Conservation (phyloP, 164 flowering plant species). For the Annona squamosa region DNA sequence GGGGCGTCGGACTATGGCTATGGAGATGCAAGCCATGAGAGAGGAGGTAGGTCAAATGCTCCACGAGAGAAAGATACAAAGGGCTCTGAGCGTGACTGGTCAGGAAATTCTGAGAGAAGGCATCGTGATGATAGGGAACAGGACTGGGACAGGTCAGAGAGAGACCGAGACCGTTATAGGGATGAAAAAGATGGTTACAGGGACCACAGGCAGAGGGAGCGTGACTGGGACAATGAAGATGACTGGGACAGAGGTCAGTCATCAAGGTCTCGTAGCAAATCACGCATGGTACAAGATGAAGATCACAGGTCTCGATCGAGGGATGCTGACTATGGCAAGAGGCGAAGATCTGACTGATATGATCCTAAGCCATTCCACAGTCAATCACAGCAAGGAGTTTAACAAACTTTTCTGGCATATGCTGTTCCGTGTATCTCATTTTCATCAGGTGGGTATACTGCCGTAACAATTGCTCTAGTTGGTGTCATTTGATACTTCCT, state of each 20-base stretch:
- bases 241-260: constrained; percentile 71
- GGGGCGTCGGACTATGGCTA: constrained; percentile 60
- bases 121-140: constrained; percentile 55
- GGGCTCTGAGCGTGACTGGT: constrained; percentile 55
- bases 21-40: constrained; percentile 53
- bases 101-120: constrained; percentile 48
- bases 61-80: constrained; percentile 53
- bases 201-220: constrained; percentile 32
- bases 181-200: constrained; percentile 21
- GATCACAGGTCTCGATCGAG: constrained; percentile 66
- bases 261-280: constrained; percentile 69
- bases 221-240: constrained; percentile 44
- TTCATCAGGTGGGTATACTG: constrained; percentile 7
- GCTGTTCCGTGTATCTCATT: background rate
- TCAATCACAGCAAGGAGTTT: constrained; percentile 13
- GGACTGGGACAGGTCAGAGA: constrained; percentile 56
- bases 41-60: constrained; percentile 45
- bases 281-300: constrained; percentile 52
- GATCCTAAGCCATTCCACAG: constrained; percentile 5
- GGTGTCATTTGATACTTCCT: constrained; percentile 11
- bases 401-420: background rate
- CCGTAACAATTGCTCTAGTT: constrained; percentile 13
- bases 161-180: constrained; percentile 25
- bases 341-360: constrained; percentile 70
- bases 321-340: constrained; percentile 79